Conservation (phyloP, 768 basidiomycete species). For the Lactarius vividus region DNA sequence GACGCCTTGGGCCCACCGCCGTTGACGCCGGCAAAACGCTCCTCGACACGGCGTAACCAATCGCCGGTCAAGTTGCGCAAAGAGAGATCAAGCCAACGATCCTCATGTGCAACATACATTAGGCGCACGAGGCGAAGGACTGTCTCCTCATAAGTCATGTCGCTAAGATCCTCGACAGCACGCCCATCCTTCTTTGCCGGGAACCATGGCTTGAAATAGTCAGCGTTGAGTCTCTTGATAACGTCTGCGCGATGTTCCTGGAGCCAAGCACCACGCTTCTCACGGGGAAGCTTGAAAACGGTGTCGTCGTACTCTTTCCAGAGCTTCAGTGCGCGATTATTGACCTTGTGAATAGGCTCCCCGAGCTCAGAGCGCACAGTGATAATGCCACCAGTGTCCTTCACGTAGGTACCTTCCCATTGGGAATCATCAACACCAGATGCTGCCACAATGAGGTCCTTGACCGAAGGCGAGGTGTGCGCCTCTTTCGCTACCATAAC, state of each 20-base stretch:
- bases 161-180: slow-evolving; percentile 80
- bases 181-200: slow-evolving; percentile 91
- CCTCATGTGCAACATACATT: slow-evolving; percentile 91
- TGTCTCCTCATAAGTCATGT: slow-evolving; percentile 99
- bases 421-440: slow-evolving; percentile 84
- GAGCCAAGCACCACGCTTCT: slow-evolving; percentile 91
- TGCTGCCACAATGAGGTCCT: slow-evolving; percentile 94
- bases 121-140: slow-evolving; percentile 87
- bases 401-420: slow-evolving; percentile 94
- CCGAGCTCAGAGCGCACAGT: slow-evolving; percentile 97
- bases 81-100: slow-evolving; percentile 90
- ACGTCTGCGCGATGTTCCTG: slow-evolving; percentile 83
- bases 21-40: slow-evolving; percentile 90
- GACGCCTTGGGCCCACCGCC: slow-evolving; percentile 75
- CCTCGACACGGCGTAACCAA: slow-evolving; percentile 94
- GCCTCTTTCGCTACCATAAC: slow-evolving; percentile 99
- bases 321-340: slow-evolving; percentile 92
- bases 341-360: slow-evolving; percentile 99
- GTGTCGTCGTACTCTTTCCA: slow-evolving; percentile 99
- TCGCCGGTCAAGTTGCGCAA: slow-evolving; percentile 94
- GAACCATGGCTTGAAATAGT: slow-evolving; percentile 98
- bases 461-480: slow-evolving; percentile 91
- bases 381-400: slow-evolving; percentile 93
- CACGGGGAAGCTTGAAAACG: slow-evolving; percentile 92
- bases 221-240: slow-evolving; percentile 87